Base-by-base conservation (phyloP, 495 filamentous ascomycete genomes). In the Penicillium argentinense region DNA sequence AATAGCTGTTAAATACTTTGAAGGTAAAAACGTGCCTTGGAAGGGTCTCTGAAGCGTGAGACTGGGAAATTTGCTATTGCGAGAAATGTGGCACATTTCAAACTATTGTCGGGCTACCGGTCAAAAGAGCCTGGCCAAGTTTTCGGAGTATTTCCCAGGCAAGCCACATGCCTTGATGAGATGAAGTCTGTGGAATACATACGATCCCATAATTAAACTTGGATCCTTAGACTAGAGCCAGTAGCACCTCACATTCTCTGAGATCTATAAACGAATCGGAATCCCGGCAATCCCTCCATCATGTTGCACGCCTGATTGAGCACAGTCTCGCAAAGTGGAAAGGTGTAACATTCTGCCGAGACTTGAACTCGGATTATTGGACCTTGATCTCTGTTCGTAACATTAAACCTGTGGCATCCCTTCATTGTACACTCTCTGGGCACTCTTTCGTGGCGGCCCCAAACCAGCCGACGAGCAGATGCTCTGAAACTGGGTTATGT, bases 321-420 rank as follows among this genome's bases (percentile, higher is more conserved):
- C 28, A 9, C 12, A 22, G 7, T 21, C 11, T 19, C 9, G 11
- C 5, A 12, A 30, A 14, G 13, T 41, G 18, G 27, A 12, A 34
- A n/a, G 33, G 16, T 29, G 30, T 51, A 21, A 34, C 46, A 51
- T 32, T 45, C 23, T 47, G 8, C 37, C 19, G 8, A 18, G 32
- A 4, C 23, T 42, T 32, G 19, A 8, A 13, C 14, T 13, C 3
- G 1, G 9, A 9, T 12, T 14, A 25, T 45, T 32, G 29, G 29
- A 4, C 17, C 22, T 19, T 28, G 14, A 6, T 9, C 22, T 22
- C 43, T 11, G 11, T 23, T 23, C n/a, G 40, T 24, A 32, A 39
- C 47, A 43, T 39, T 44, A 41, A 36, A 25, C 28, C 52, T 39
- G 16, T 14, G n/a, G 28, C 16, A 39, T 12, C 48, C 48, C 48